Evolutionary conservation across 495 filamentous ascomycete genomes (phyloP), one percentile per base, ranked within the genome.

Genomic region (Hypoxylon fragiforme): DNA sequence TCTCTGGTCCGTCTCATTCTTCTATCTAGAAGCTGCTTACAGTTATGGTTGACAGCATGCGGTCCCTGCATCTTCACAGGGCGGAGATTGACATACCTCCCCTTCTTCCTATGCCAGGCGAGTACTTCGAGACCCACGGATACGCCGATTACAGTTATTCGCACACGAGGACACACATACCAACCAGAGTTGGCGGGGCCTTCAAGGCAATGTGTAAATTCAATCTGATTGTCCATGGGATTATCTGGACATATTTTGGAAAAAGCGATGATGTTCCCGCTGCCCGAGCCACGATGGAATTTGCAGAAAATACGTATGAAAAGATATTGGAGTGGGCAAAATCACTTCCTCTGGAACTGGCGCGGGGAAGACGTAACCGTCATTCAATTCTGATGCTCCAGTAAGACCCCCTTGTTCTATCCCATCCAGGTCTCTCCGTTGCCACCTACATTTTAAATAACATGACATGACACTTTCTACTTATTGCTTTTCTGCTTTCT

Each of bases 231-330:
- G 37, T 47, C 13, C 53, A 62, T 26, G 57, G 61, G 1, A 56
- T 65, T 9, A 44, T 62, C 9, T 62, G 52, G 57, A 30, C 30
- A 7, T 65, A 65, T 41, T 65, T 54, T 22, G 50, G 57, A n/a
- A 54, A 37, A 30, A 54, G 19, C 13, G 46, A 51, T 39, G 19
- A 12, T 3, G 47, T 55, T 13, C 57, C 57, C n/a, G 57, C 57
- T 9, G 41, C 45, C 1, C 57, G 49, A 32, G 57, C 57, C 5
- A 57, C 57, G 14, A 19, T 54, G 14, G 57, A 54, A 31, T 60
- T 65, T 15, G 62, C 62, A 4, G 57, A 61, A 40, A 19, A 20
- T 14, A 47, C 30, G 24, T 65, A 61, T 34, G 36, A 45, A 7
- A 56, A 38, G 31, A 31, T 65, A 18, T 49, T 61, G 3, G 36